A percentile compares a stretch with the other conserved stretches of the same genome.
These are phyloP conservation scores for Komagataella populi DNA, from an alignment of 805 yeast species.

Conservation along the genomic window DNA sequence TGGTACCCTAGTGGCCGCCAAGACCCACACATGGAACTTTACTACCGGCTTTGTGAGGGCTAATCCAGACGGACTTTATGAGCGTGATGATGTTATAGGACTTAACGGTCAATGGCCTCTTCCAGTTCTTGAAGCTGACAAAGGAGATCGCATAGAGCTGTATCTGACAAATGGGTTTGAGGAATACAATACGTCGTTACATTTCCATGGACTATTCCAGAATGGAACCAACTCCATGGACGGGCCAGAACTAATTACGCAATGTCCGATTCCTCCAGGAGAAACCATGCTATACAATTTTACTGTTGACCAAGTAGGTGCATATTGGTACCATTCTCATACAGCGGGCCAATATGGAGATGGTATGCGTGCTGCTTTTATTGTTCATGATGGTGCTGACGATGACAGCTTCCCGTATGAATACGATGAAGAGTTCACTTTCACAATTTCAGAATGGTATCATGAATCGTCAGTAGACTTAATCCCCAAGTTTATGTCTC, in stretches of 20 bases:
- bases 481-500: conserved; percentile 42
- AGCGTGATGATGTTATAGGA: conserved; percentile 27
- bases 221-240: conserved; percentile 69
- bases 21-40: conserved; percentile 53
- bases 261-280: conserved; percentile 86
- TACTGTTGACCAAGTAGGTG: conserved; percentile 77
- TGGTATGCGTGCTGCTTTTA: conserved; percentile 73
- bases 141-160: conserved; percentile 62
- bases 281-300: conserved; percentile 71
- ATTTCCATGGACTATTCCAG: conserved; percentile 91
- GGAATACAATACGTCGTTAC: conserved; percentile 62
- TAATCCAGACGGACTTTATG: conserved; percentile 37
- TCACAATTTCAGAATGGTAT: conserved; percentile 82
- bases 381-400: conserved; percentile 46
- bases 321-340: conserved; percentile 97
- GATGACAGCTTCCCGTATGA: conserved; percentile 45
- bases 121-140: conserved; percentile 63
- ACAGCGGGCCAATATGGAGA: conserved; percentile 84
- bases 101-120: conserved; percentile 60
- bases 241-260: conserved; percentile 80
- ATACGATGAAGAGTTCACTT: conserved; percentile 18
- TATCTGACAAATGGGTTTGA: conserved; percentile 65
- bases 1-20: conserved; percentile 13
- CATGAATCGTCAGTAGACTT: conserved; percentile 45
- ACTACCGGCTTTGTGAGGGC: conserved; percentile 52